phyloP scores from a whole-genome alignment of 306 rosid species.

The Pyrus betulifolia region DNA sequence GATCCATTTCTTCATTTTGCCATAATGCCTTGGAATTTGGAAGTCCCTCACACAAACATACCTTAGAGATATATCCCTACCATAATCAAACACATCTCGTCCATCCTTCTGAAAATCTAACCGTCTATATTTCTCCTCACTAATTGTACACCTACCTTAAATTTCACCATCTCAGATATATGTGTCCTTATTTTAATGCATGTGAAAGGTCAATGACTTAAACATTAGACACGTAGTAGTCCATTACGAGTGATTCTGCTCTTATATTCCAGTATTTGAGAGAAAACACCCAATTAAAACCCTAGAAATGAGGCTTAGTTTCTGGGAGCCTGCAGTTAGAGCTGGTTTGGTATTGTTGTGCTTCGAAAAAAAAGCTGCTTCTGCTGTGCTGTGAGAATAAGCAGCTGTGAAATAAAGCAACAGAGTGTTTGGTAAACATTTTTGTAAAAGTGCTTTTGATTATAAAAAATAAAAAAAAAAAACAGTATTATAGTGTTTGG shows the following conservation, averaged over 20 bases:
- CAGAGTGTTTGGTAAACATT: too few relatives aligned
- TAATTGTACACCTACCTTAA: background rate
- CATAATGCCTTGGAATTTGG: too few relatives aligned
- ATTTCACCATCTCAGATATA: background rate
- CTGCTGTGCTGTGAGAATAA: too few relatives aligned
- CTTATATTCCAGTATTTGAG: background rate
- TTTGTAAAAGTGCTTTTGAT: too few relatives aligned
- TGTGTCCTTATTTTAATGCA: background rate
- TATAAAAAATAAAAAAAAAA: too few relatives aligned
- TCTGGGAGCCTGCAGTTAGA: background rate
- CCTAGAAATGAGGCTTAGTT: conserved; percentile 2
- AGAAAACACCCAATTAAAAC: background rate
- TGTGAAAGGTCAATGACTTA: background rate
- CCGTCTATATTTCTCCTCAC: background rate
- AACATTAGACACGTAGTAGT: background rate
- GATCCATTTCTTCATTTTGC: too few relatives aligned
- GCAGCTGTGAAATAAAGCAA: too few relatives aligned
- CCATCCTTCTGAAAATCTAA: background rate
- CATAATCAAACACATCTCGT: background rate
- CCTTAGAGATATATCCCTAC: background rate
- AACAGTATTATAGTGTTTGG: too few relatives aligned
- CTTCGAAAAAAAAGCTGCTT: too few relatives aligned
- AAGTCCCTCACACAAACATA: background rate
- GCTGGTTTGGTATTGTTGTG: too few relatives aligned
- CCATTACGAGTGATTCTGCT: background rate